Evolutionary conservation across 345 rosid species (phyloP), one percentile per base, ranked within the genome.

Genomic region (Kandelia obovata): DNA sequence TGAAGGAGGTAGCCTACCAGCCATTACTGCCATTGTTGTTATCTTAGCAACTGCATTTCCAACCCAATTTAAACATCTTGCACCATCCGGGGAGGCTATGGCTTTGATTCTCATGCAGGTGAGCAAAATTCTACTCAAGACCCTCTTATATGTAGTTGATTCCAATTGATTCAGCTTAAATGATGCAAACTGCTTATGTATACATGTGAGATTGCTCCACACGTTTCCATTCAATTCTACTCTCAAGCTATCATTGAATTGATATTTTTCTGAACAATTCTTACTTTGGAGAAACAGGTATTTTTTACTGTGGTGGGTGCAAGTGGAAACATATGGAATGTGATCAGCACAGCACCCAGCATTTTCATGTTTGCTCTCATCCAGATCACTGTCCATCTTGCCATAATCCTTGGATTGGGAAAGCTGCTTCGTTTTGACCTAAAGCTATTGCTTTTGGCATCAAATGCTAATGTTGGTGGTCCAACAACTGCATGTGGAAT

Each of bases 91-190:
- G 32, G 97, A 94, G 78, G 92, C 97, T 61, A 81, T 94, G 87
- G 97, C 97, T 71, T 32, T 94, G 53, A 88, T 91, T 75, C 86
- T 94, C 65, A 94, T 86, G 96, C 98, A 91, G 93, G 98, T 87
- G 68, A 78, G 75, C 53, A 51, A 25, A 52, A 35, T 25, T 55
- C 34, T 43, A 25, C 61, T 7, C 9, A 2, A 16, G 27, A 21
- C 23, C 60, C 19, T 46, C 30, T 17, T 15, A 21, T 43, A 15
- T 25, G 31, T 62, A 56, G 64, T 62, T 52, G 23, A 11, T 34
- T 56, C 30, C 25, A 47, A 5, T 58, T 43, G 49, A 43, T 43
- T 13, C 17, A 43, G 49, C 49, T 43, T 43, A 43, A 43, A 43
- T 17, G 13, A 43, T 43, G 49, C 49, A 43, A 43, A 43, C 49